A percentile compares a stretch with the other conserved stretches of the same genome.
phyloP scores from a whole-genome alignment of 495 filamentous ascomycete genomes.

The Darksidea phi region DNA sequence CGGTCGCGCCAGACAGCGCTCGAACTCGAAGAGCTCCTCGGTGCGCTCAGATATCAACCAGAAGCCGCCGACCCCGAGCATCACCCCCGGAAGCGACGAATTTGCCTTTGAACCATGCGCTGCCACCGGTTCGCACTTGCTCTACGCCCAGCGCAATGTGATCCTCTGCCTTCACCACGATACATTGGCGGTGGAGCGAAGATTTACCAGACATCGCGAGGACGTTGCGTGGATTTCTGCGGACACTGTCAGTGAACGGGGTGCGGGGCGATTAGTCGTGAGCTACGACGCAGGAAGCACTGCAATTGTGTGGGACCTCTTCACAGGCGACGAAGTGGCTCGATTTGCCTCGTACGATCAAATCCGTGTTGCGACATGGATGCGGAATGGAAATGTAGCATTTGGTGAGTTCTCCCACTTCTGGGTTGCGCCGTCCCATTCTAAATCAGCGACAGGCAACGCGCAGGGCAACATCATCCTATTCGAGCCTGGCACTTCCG shows the following conservation, averaged over 20 bases:
- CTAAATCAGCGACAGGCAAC: slow-evolving; percentile 59
- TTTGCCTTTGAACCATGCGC: slow-evolving; percentile 78
- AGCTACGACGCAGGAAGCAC: slow-evolving; percentile 91
- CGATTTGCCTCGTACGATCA: slow-evolving; percentile 87
- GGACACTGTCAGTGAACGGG: slow-evolving; percentile 88
- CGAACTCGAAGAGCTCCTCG: slow-evolving; percentile 57
- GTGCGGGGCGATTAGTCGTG: slow-evolving; percentile 79
- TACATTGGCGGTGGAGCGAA: slow-evolving; percentile 81
- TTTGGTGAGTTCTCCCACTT: slow-evolving; percentile 67
- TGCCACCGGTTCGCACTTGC: slow-evolving; percentile 80
- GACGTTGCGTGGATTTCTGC: slow-evolving; percentile 79
- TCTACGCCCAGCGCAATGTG: slow-evolving; percentile 76
- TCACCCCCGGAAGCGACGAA: slow-evolving; percentile 54
- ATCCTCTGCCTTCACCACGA: slow-evolving; percentile 88
- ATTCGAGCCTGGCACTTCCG: slow-evolving; percentile 89
- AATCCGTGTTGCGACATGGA: slow-evolving; percentile 84
- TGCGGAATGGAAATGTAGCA: slow-evolving; percentile 95
- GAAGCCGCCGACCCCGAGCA: slow-evolving; percentile 48
- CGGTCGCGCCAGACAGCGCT: slow-evolving; percentile 49
- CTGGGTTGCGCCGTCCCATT: slow-evolving; percentile 3
- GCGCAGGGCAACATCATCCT: slow-evolving; percentile 88
- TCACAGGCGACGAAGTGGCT: slow-evolving; percentile 86
- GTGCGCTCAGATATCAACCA: slow-evolving; percentile 47
- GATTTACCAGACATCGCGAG: slow-evolving; percentile 81
- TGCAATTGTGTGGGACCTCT: slow-evolving; percentile 94